These are phyloP conservation scores for Biscogniauxia mediterranea DNA, from an alignment of 2,329 filamentous ascomycete species.

Conservation along the genomic window DNA sequence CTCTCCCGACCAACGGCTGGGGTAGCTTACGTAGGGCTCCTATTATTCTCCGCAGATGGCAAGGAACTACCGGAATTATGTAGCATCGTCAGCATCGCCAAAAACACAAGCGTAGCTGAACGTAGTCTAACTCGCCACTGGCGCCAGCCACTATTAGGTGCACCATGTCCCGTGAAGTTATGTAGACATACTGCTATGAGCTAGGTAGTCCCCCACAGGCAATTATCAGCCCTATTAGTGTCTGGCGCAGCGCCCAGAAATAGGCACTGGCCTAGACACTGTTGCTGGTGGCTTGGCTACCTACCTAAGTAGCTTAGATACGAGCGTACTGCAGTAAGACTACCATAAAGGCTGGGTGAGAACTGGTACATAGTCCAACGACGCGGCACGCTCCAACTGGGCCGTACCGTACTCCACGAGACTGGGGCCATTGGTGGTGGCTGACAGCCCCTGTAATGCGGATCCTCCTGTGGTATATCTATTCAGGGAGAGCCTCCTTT, in stretches of 20 bases:
- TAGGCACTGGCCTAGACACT: not conserved
- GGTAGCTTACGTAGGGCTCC: not conserved
- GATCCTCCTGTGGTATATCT: not conserved
- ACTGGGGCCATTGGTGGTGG: not conserved
- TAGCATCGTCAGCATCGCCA: not conserved
- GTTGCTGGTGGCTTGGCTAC: not conserved
- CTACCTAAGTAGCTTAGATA: not conserved
- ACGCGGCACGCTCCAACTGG: not conserved
- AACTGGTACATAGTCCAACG: not conserved
- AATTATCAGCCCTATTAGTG: not conserved
- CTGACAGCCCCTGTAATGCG: not conserved
- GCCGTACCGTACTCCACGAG: not conserved
- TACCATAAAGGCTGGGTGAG: not conserved
- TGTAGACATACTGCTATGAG: not conserved
- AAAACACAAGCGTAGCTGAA: not conserved
- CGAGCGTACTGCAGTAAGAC: not conserved
- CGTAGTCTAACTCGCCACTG: not conserved
- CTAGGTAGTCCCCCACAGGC: not conserved
- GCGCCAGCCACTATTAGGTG: not conserved
- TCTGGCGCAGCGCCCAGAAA: not conserved
- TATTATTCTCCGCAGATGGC: not conserved
- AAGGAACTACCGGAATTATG: not conserved
- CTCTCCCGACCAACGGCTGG: not conserved
- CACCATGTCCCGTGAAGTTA: not conserved
- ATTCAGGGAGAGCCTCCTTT: not conserved